Conservation (phyloP, 805 yeast genomes). For the Candida wancherniae region DNA sequence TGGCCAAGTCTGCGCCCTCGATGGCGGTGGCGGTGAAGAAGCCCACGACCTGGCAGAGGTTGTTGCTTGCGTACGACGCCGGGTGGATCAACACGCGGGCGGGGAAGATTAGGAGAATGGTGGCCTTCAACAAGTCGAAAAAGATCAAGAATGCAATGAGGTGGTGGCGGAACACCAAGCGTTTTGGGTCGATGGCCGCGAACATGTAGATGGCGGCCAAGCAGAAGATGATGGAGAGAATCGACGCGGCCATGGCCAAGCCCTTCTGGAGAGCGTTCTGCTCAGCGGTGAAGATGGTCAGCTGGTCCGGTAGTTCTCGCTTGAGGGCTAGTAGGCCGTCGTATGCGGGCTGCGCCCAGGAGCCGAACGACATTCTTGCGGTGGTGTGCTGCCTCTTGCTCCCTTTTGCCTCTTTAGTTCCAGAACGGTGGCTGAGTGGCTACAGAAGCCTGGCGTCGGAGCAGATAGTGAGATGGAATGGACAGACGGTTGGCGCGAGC, state of each 20-base stretch:
- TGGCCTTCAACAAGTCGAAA: constrained; percentile 72
- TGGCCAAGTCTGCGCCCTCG: constrained; percentile 85
- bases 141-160: constrained; percentile 62
- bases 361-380: constrained; percentile 2
- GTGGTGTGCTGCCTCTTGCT: too few species aligned
- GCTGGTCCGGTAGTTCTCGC: constrained; percentile 20
- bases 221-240: constrained; percentile 43
- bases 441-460: too few species aligned
- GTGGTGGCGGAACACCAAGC: constrained; percentile 63
- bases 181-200: constrained; percentile 58
- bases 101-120: constrained; percentile 66
- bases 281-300: constrained; percentile 23
- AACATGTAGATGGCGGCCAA: constrained; percentile 55
- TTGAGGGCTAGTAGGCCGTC: constrained; percentile 5
- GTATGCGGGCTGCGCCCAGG: background rate
- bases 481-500: too few species aligned
- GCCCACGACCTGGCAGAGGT: constrained; percentile 64
- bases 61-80: constrained; percentile 42
- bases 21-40: constrained; percentile 76
- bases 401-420: too few species aligned
- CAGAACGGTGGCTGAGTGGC: too few species aligned
- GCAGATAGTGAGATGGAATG: too few species aligned
- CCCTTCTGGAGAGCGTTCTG: constrained; percentile 30
- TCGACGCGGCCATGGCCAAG: constrained; percentile 35
- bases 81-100: constrained; percentile 44